A percentile compares a stretch with the other conserved stretches of the same genome.
phyloP scores from a whole-genome alignment of 331 rosid genomes.

The Erythrophleum ivorense region DNA sequence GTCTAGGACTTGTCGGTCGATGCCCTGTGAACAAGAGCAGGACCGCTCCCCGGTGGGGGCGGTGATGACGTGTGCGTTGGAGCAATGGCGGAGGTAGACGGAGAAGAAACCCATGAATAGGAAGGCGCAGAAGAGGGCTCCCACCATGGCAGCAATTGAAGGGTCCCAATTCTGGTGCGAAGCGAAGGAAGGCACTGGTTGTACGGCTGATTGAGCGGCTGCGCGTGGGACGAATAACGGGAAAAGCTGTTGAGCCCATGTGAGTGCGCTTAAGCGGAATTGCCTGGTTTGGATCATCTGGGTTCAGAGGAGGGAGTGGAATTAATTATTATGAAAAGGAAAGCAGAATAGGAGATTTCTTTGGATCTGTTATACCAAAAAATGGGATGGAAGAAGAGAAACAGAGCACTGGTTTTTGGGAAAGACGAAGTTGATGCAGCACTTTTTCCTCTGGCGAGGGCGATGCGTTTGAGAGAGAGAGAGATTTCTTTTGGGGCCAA shows the following conservation, averaged over 20 bases:
- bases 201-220: conserved; percentile 43
- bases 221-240: conserved; percentile 1
- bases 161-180: conserved; percentile 47
- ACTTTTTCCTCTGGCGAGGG: background rate
- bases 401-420: conserved; percentile 2
- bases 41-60: background rate
- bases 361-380: background rate
- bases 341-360: background rate
- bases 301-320: background rate
- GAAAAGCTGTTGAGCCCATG: conserved; percentile 1
- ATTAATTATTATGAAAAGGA: background rate
- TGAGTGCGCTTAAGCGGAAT: background rate
- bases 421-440: background rate
- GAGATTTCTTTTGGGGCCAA: background rate
- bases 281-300: conserved; percentile 36
- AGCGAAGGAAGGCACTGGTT: conserved; percentile 45
- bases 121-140: conserved; percentile 49
- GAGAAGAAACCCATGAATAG: conserved; percentile 56
- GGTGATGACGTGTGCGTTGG: conserved; percentile 8
- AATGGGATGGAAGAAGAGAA: conserved; percentile 4
- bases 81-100: conserved; percentile 56
- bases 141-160: conserved; percentile 48
- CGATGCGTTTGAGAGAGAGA: background rate
- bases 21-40: conserved; percentile 55
- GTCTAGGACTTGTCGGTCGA: conserved; percentile 50